Conservation (phyloP, 208 protist genomes). For the Entamoeba dispar region DNA sequence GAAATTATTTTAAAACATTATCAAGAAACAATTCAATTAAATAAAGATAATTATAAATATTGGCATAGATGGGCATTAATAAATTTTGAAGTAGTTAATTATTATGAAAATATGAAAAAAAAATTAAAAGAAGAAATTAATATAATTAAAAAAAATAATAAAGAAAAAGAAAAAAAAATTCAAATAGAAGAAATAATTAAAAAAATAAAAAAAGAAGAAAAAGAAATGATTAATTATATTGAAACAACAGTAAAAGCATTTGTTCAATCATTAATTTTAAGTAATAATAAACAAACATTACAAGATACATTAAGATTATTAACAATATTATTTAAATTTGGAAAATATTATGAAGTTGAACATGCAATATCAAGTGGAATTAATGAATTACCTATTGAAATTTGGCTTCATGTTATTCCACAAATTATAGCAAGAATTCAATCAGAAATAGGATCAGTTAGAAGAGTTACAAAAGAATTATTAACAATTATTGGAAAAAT, state of each 20-base stretch:
- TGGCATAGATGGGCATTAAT: constrained; percentile 85
- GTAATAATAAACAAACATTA: constrained; percentile 17
- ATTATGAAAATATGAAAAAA: constrained; percentile 29
- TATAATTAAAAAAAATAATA: neutral
- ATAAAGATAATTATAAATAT: constrained; percentile 42
- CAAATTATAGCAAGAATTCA: constrained; percentile 92
- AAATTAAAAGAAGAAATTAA: neutral
- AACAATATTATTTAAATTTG: constrained; percentile 80
- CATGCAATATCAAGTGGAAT: constrained; percentile 49
- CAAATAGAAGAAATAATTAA: neutral
- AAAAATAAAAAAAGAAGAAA: neutral
- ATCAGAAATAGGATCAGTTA: constrained; percentile 53
- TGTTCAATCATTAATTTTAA: constrained; percentile 5
- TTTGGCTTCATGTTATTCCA: constrained; percentile 96
- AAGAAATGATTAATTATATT: neutral
- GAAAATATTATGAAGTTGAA: constrained; percentile 55
- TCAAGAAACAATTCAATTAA: neutral
- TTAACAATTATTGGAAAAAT: constrained; percentile 65
- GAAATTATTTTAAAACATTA: neutral
- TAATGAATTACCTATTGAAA: constrained; percentile 65
- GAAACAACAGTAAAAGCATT: neutral
- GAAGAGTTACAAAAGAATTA: constrained; percentile 64
- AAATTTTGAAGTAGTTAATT: constrained; percentile 60
- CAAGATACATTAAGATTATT: constrained; percentile 92
- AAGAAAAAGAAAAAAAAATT: neutral